A percentile compares a stretch with the other conserved stretches of the same genome.
Evolutionary conservation across 345 rosid genomes (phyloP).

Genomic region (Capsella bursapastoris): DNA sequence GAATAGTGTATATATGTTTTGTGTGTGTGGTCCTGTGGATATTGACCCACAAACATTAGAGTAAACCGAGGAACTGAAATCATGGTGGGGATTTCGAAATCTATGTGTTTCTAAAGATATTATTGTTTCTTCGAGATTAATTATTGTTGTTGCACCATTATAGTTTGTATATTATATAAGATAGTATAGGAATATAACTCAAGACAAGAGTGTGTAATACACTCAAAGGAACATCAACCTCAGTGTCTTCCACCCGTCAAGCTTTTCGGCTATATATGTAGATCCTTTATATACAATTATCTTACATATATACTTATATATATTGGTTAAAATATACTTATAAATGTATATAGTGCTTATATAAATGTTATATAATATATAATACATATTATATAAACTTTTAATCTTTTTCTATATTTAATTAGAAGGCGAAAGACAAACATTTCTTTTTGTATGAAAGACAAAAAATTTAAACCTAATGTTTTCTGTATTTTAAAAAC

Average conservation of each 20-base stretch:
- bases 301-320: slow-evolving; percentile 24
- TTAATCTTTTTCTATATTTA: slow-evolving; percentile 12
- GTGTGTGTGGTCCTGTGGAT: slow-evolving; percentile 1
- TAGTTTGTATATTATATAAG: slow-evolving; percentile 36
- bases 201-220: slow-evolving; percentile 69
- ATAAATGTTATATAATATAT: neutral
- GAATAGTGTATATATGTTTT: slow-evolving; percentile 8
- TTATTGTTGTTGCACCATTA: slow-evolving; percentile 30
- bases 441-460: neutral
- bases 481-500: neutral
- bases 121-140: slow-evolving; percentile 43
- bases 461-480: slow-evolving; percentile 9
- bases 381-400: slow-evolving; percentile 3
- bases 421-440: slow-evolving; percentile 26
- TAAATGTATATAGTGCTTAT: neutral
- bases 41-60: slow-evolving; percentile 29
- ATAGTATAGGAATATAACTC: slow-evolving; percentile 37
- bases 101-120: slow-evolving; percentile 31
- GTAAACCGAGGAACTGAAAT: slow-evolving; percentile 17
- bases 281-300: slow-evolving; percentile 40
- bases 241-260: slow-evolving; percentile 70
- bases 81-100: slow-evolving; percentile 33
- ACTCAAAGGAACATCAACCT: slow-evolving; percentile 81
- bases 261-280: slow-evolving; percentile 71
- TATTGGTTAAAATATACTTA: slow-evolving; percentile 2